Evolutionary conservation across 306 rosid genomes (phyloP).

Genomic region (Vachellia pachyceras): DNA sequence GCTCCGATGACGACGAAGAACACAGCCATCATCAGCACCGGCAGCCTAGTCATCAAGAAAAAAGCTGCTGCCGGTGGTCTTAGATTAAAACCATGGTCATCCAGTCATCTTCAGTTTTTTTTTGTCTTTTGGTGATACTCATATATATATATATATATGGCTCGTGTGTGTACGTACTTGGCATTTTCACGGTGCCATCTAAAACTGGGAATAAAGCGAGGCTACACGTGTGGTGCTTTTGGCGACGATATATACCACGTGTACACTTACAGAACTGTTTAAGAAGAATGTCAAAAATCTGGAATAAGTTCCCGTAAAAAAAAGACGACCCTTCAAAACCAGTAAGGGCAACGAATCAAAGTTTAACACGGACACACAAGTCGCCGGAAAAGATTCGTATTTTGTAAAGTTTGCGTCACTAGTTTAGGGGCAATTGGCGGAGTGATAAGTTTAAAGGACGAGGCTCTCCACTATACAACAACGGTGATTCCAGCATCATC

Average conservation of each 20-base stretch:
- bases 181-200: not conserved
- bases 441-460: not conserved
- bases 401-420: not conserved
- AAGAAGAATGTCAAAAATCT: not conserved
- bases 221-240: not conserved
- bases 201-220: not conserved
- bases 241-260: not conserved
- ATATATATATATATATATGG: not conserved
- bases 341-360: not conserved
- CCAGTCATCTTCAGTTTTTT: not conserved
- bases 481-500: too few species aligned
- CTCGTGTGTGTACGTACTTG: not conserved
- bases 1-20: not conserved
- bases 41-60: slow-evolving; percentile 37
- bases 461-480: not conserved
- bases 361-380: not conserved
- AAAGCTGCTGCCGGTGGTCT: slow-evolving; percentile 59
- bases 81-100: slow-evolving; percentile 59
- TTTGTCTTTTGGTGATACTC: too few species aligned
- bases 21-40: slow-evolving; percentile 19
- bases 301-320: too few species aligned
- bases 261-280: not conserved
- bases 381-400: not conserved
- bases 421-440: not conserved
- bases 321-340: not conserved